A percentile compares a stretch with the other conserved stretches of the same genome.
Conservation (phyloP, 1,139 yeast species). For the Geotrichum restrictum region DNA sequence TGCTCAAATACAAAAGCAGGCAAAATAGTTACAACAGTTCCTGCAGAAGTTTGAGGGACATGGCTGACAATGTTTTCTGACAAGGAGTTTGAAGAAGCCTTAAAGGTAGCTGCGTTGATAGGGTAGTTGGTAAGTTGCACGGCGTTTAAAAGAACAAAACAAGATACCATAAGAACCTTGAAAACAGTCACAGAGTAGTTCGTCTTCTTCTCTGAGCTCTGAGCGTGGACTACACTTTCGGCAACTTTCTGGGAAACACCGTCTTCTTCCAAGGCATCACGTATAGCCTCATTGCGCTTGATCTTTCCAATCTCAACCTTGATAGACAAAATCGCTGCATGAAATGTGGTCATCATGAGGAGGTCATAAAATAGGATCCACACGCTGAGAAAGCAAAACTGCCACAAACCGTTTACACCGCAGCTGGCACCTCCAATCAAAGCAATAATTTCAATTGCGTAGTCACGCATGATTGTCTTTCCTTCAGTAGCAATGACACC, state of each 20-base stretch:
- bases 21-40: conserved; percentile 61
- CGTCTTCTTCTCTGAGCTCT: conserved; percentile 24
- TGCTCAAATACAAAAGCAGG: conserved; percentile 70
- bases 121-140: conserved; percentile 47
- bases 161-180: conserved; percentile 61
- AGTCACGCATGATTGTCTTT: conserved; percentile 71
- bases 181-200: conserved; percentile 50
- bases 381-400: conserved; percentile 76
- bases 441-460: conserved; percentile 69
- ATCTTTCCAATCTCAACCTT: conserved; percentile 88
- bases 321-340: conserved; percentile 77
- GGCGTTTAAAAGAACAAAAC: conserved; percentile 68
- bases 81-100: conserved; percentile 19
- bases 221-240: conserved; percentile 54
- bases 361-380: conserved; percentile 72
- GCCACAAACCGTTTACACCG: conserved; percentile 60
- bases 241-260: conserved; percentile 77
- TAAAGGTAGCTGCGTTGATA: conserved; percentile 34
- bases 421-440: conserved; percentile 69
- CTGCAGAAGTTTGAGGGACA: conserved; percentile 34
- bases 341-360: conserved; percentile 74
- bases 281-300: conserved; percentile 75
- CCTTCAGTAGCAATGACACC: conserved; percentile 67
- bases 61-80: conserved; percentile 21
- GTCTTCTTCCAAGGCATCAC: conserved; percentile 86